phyloP scores from a whole-genome alignment of 2,329 filamentous ascomycete species.

The Stagonosporopsis vannaccii region DNA sequence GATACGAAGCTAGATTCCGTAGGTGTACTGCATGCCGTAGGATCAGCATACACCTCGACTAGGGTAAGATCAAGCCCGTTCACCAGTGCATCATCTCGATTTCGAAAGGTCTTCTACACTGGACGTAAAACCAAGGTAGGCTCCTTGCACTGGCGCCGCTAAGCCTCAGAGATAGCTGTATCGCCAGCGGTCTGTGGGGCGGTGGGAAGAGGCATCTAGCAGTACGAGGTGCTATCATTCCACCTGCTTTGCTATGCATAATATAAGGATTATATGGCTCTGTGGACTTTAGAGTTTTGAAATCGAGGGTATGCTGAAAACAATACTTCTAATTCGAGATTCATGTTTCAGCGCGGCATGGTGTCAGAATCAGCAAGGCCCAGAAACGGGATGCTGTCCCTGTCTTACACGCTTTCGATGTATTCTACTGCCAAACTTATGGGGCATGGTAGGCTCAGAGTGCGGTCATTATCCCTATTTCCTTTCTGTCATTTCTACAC shows the following conservation, averaged over 20 bases:
- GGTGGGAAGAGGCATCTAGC: neutral
- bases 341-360: slow-evolving; percentile 10
- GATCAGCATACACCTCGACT: neutral
- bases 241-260: neutral
- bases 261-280: neutral
- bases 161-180: neutral
- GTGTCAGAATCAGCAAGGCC: neutral
- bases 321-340: neutral
- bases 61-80: neutral
- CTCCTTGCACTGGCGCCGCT: neutral
- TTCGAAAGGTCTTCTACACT: neutral
- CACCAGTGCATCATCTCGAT: neutral
- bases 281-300: neutral
- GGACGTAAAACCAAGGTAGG: neutral
- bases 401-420: slow-evolving; percentile 13
- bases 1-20: neutral
- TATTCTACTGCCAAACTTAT: neutral
- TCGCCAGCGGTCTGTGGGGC: neutral
- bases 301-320: neutral
- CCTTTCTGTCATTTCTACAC: neutral
- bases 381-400: neutral
- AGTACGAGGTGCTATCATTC: neutral
- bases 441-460: neutral
- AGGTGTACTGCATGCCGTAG: neutral
- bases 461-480: neutral